Evolutionary conservation across 2,329 filamentous ascomycete genomes (phyloP).

Genomic region (Mycocentrospora acerina): DNA sequence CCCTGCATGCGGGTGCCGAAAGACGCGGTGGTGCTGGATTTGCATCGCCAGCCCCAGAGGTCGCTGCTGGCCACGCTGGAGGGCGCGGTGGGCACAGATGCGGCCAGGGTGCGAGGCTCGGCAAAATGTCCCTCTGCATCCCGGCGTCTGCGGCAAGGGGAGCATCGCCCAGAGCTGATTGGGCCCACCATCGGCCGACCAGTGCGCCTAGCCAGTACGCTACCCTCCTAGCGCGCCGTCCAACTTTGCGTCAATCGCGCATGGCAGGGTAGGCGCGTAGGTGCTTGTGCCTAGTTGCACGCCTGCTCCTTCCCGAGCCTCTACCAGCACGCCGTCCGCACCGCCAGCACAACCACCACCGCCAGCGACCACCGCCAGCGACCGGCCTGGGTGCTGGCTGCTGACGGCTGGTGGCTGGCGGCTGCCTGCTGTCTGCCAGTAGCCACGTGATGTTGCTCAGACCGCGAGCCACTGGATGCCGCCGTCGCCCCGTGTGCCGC

Average conservation of each 20-base stretch:
- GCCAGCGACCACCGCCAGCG: slow-evolving; percentile 1
- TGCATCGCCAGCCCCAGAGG: slow-evolving; percentile 34
- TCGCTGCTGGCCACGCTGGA: slow-evolving; percentile 22
- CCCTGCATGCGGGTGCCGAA: slow-evolving; percentile 28
- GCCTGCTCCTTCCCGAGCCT: slow-evolving; percentile 1
- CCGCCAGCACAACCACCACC: neutral
- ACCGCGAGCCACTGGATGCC: too few species aligned
- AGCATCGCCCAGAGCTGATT: too few species aligned
- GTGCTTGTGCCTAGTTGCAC: too few species aligned
- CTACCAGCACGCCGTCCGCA: neutral
- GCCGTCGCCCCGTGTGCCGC: slow-evolving; percentile 25
- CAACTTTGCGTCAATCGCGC: slow-evolving; percentile 31
- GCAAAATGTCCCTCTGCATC: neutral
- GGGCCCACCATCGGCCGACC: too few species aligned
- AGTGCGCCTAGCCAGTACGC: too few species aligned
- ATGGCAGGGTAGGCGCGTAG: slow-evolving; percentile 18
- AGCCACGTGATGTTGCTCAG: too few species aligned
- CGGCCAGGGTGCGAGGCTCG: too few species aligned
- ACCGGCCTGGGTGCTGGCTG: neutral
- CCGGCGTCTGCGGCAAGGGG: too few species aligned
- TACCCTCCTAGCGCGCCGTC: slow-evolving; percentile 3
- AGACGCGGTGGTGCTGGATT: slow-evolving; percentile 36
- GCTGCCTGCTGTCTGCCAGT: too few species aligned
- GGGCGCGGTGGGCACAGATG: slow-evolving; percentile 17
- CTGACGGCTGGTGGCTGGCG: neutral